A percentile compares a stretch with the other conserved stretches of the same genome.
These are phyloP conservation scores for Colletotrichum chlorophyti DNA, from an alignment of 2,329 filamentous ascomycete species.

Conservation along the genomic window DNA sequence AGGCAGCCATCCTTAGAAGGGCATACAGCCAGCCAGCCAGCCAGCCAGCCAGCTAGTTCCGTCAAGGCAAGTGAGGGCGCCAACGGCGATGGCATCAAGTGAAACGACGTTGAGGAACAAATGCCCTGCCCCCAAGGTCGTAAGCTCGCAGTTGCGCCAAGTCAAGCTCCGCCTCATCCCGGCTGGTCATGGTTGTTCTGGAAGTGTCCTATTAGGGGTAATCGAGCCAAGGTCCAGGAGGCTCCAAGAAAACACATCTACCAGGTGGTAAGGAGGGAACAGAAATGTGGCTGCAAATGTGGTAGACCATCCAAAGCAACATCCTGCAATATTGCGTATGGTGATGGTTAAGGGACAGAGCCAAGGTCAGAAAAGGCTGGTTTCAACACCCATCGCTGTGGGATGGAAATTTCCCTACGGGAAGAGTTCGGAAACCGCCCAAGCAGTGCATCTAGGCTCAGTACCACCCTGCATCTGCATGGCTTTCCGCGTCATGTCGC, in stretches of 20 bases:
- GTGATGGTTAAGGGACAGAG: neutral
- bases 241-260: neutral
- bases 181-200: constrained; percentile 5
- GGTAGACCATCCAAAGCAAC: neutral
- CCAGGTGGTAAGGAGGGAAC: neutral
- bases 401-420: neutral
- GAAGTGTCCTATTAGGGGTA: neutral
- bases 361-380: neutral
- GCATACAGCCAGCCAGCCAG: neutral
- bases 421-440: constrained; percentile 1
- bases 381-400: neutral
- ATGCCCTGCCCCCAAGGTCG: neutral
- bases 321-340: neutral
- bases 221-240: neutral
- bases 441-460: constrained; percentile 16
- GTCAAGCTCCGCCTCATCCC: constrained; percentile 17
- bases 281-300: neutral
- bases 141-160: constrained; percentile 20
- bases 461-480: constrained; percentile 28
- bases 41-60: no score
- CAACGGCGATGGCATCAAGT: neutral
- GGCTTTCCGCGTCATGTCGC: constrained; percentile 25
- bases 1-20: neutral
- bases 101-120: neutral
- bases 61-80: neutral